Conservation (phyloP, 345 rosid species). For the Draba incana region DNA sequence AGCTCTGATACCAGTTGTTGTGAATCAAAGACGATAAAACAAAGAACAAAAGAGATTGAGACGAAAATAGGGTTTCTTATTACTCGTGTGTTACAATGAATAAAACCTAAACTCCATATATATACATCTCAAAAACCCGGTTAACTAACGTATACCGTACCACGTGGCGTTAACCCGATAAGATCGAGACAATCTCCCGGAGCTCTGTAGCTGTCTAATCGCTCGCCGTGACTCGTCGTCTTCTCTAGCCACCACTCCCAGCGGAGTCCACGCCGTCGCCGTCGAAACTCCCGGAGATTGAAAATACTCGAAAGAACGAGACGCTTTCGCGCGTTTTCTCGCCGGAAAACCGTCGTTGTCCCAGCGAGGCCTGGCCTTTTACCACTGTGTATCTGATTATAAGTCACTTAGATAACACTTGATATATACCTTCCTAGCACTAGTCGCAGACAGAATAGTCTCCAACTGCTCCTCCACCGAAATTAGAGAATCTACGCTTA, state of each 20-base stretch:
- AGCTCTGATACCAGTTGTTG: no score
- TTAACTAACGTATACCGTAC: no score
- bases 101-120: no score
- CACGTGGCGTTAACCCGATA: constrained; percentile 73
- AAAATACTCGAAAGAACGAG: constrained; percentile 74
- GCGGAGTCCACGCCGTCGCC: constrained; percentile 57
- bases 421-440: constrained; percentile 36
- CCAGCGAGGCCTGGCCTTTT: no score
- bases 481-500: constrained; percentile 26
- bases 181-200: constrained; percentile 58
- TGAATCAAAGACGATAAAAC: no score
- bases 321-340: constrained; percentile 50
- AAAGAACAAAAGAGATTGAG: no score
- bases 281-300: constrained; percentile 59
- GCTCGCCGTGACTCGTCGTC: constrained; percentile 8
- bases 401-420: no score
- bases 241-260: constrained; percentile 18
- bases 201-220: constrained; percentile 52
- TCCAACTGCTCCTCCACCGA: constrained; percentile 22
- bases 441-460: constrained; percentile 31
- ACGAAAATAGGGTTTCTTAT: no score
- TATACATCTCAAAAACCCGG: no score
- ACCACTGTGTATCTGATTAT: no score
- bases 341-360: constrained; percentile 48
- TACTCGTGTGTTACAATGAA: no score